These are phyloP conservation scores for Capronia coronata DNA, from an alignment of 2,329 filamentous ascomycete species.

Conservation along the genomic window DNA sequence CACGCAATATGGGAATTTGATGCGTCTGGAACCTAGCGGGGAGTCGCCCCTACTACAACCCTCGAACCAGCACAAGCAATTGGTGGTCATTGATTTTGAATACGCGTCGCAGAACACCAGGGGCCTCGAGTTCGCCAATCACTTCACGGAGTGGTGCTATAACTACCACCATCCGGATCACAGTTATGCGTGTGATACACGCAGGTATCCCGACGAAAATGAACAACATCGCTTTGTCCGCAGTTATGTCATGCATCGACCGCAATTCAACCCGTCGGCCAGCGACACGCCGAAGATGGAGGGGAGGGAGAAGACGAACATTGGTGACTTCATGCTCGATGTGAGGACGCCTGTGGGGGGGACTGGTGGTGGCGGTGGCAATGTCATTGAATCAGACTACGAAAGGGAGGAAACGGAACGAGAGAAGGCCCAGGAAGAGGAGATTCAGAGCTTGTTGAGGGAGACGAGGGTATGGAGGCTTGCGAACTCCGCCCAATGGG, in stretches of 20 bases:
- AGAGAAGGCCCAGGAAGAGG: conserved; percentile 59
- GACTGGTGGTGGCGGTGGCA: conserved; percentile 16
- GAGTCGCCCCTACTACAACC: conserved; percentile 83
- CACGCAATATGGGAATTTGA: conserved; percentile 97
- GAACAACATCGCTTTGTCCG: conserved; percentile 66
- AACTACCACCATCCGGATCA: conserved; percentile 72
- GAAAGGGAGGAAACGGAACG: conserved; percentile 50
- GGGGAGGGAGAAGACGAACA: conserved; percentile 26
- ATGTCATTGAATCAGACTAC: conserved; percentile 15
- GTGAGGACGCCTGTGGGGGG: conserved; percentile 28
- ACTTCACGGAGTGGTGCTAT: conserved; percentile 97
- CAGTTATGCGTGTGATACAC: conserved; percentile 62
- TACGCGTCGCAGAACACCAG: conserved; percentile 85
- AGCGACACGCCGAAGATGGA: conserved; percentile 46
- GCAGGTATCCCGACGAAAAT: conserved; percentile 66
- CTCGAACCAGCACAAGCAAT: conserved; percentile 88
- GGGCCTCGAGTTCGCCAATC: conserved; percentile 91
- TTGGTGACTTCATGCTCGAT: conserved; percentile 70
- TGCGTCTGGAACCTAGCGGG: conserved; percentile 62
- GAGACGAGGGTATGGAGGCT: conserved; percentile 81
- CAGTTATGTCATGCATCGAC: conserved; percentile 77
- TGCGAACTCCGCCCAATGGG: conserved; percentile 84
- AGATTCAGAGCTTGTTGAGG: conserved; percentile 63
- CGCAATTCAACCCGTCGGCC: conserved; percentile 54
- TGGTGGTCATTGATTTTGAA: conserved; percentile 97